Evolutionary conservation across 2,329 filamentous ascomycete species (phyloP).

Genomic region (Alternaria arborescens): DNA sequence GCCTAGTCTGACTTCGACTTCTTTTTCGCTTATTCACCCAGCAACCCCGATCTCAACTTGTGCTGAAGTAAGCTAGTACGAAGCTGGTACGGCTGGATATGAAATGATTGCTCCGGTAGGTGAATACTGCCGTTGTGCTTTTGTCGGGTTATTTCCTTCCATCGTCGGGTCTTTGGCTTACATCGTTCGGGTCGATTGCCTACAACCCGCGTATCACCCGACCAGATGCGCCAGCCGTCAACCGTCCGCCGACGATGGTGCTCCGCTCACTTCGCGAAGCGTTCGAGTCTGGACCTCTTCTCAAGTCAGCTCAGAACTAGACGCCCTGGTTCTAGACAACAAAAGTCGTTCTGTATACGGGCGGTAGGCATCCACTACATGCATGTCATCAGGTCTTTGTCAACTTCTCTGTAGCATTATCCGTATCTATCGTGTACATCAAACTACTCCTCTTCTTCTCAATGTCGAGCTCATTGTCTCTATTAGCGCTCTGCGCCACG

Average conservation of each 20-base stretch:
- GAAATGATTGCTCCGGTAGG: not conserved
- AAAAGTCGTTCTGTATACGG: not conserved
- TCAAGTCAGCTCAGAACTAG: no score
- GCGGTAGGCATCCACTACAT: not conserved
- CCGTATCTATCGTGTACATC: not conserved
- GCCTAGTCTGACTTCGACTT: not conserved
- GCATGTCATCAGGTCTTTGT: not conserved
- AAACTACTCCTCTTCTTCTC: not conserved
- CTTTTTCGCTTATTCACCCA: not conserved
- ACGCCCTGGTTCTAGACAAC: not conserved
- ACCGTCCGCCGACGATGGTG: not conserved
- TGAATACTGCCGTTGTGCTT: not conserved
- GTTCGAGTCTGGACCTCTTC: no score
- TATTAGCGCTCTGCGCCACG: not conserved
- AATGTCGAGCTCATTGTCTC: not conserved
- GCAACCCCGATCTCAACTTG: not conserved
- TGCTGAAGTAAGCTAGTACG: not conserved
- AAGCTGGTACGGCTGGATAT: not conserved
- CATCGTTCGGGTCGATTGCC: not conserved
- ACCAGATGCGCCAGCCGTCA: not conserved
- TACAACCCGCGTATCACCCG: not conserved
- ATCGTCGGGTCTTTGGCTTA: slow-evolving; percentile 15
- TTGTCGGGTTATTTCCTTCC: not conserved
- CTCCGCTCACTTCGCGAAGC: no score
- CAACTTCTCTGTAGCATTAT: fast-evolving